Conservation (phyloP, 2,329 filamentous ascomycete species). For the Exophiala mesophila region DNA sequence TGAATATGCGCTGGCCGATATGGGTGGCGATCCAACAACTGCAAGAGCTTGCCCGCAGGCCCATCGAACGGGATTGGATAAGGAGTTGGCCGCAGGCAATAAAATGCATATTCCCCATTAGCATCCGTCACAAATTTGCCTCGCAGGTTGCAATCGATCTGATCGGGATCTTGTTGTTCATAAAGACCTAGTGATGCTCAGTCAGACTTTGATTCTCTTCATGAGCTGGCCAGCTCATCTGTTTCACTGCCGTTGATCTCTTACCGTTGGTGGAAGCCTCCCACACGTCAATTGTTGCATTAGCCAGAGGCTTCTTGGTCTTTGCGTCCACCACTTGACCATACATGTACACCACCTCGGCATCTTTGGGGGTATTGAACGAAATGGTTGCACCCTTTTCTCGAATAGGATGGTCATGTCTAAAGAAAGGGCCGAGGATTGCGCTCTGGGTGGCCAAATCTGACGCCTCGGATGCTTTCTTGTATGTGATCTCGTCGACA, state of each 20-base stretch:
- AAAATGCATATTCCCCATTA: conserved; percentile 59
- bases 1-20: conserved; percentile 62
- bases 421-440: conserved; percentile 82
- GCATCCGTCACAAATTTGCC: conserved; percentile 66
- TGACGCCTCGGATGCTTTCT: conserved; percentile 49
- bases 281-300: conserved; percentile 71
- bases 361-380: conserved; percentile 45
- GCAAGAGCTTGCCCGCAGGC: conserved; percentile 54
- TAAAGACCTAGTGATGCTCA: conserved; percentile 43
- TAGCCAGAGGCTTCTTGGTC: conserved; percentile 60
- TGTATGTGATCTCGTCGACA: conserved; percentile 77
- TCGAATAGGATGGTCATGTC: conserved; percentile 64
- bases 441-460: conserved; percentile 65
- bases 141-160: conserved; percentile 68
- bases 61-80: conserved; percentile 55
- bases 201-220: neutral
- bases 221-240: no score
- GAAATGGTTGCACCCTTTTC: conserved; percentile 66
- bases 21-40: conserved; percentile 57
- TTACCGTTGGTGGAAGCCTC: conserved; percentile 68
- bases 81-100: conserved; percentile 56
- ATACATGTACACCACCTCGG: conserved; percentile 59
- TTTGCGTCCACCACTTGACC: conserved; percentile 54
- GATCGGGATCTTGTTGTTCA: conserved; percentile 67
- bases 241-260: no score